phyloP scores from a whole-genome alignment of 31 red algal species.

The Odonthalia washingtoniensis region DNA sequence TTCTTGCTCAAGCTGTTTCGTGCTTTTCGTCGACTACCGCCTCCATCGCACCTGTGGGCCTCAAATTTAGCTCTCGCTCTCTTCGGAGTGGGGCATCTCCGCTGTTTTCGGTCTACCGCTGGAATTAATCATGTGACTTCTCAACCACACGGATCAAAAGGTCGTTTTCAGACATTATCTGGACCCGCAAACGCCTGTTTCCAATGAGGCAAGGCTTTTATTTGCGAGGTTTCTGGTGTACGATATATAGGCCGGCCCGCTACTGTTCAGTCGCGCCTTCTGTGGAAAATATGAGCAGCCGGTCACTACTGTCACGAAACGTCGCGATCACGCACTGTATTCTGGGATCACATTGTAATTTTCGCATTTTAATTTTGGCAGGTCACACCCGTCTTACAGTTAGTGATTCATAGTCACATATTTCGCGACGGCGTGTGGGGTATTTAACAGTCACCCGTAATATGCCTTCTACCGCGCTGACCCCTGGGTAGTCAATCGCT shows the following conservation, averaged over 20 bases:
- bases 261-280: too few species aligned
- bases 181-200: neutral
- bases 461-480: constrained; percentile 26
- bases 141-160: neutral
- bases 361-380: constrained; percentile 28
- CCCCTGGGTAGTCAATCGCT: constrained; percentile 29
- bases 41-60: neutral
- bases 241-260: too few species aligned
- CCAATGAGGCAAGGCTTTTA: neutral
- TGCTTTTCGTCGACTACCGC: neutral
- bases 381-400: constrained; percentile 5
- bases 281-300: too few species aligned
- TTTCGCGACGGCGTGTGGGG: neutral
- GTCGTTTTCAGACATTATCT: constrained; percentile 23
- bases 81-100: constrained; percentile 38
- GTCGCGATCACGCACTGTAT: constrained; percentile 36
- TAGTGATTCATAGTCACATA: constrained; percentile 14
- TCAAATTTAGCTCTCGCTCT: constrained; percentile 32
- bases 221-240: too few species aligned
- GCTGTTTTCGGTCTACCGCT: constrained; percentile 25
- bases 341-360: constrained; percentile 36
- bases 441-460: constrained; percentile 24
- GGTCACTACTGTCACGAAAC: too few species aligned
- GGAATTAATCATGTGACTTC: constrained; percentile 13
- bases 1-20: neutral